Evolutionary conservation across 2,329 filamentous ascomycete species (phyloP).

Genomic region (Ceratocystis cubensis): DNA sequence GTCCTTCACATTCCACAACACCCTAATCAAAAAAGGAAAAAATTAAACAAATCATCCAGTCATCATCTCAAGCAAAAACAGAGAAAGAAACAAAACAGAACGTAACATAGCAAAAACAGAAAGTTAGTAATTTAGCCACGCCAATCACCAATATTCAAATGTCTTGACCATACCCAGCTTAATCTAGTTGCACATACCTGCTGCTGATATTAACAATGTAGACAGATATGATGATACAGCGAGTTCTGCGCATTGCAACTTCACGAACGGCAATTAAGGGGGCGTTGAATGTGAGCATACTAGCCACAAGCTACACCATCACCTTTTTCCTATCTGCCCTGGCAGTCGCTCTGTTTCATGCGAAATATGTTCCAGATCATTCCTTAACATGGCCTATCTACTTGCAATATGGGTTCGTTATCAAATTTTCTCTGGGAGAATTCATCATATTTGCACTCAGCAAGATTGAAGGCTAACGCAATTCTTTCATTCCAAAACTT

Average conservation of each 20-base stretch:
- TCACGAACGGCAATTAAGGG: conserved; percentile 41
- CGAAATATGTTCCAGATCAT: conserved; percentile 44
- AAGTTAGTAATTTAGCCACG: no score
- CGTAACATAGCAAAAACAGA: no score
- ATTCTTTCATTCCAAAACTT: not conserved
- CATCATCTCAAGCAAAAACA: no score
- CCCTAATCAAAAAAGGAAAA: not conserved
- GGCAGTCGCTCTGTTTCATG: conserved; percentile 43
- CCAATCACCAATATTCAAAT: no score
- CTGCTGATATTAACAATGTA: not conserved
- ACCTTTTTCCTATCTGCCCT: conserved; percentile 38
- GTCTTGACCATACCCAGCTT: no score
- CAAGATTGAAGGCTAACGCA: not conserved
- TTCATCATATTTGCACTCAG: not conserved
- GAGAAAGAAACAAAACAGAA: no score
- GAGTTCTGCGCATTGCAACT: conserved; percentile 26
- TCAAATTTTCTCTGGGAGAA: not conserved
- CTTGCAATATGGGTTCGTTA: conserved; percentile 45
- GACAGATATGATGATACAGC: not conserved
- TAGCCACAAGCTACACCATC: conserved; percentile 31
- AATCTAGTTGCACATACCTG: not conserved
- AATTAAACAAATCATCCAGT: not conserved
- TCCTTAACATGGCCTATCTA: conserved; percentile 41
- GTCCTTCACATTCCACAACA: not conserved
- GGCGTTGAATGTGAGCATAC: conserved; percentile 36